Evolutionary conservation across 2,329 filamentous ascomycete genomes (phyloP).

Genomic region (Alternaria gaisen): DNA sequence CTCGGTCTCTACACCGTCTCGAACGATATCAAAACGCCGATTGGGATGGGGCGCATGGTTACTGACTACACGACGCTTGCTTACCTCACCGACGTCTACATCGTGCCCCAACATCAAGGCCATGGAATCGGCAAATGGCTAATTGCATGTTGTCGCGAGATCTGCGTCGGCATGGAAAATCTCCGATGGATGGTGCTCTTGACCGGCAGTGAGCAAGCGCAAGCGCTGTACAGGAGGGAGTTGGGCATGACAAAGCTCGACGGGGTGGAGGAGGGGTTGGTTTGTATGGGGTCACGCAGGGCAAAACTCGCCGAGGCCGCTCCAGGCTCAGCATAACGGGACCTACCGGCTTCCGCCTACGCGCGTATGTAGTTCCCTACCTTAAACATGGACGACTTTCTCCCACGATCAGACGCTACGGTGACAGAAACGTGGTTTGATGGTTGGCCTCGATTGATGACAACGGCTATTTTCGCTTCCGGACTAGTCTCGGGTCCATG

Average conservation of each 20-base stretch:
- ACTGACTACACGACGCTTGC: constrained; percentile 75
- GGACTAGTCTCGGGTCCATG: constrained; percentile 26
- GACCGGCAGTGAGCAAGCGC: constrained; percentile 36
- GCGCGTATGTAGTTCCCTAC: constrained; percentile 9
- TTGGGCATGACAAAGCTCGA: constrained; percentile 40
- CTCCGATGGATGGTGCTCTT: constrained; percentile 58
- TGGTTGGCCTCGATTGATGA: constrained; percentile 34
- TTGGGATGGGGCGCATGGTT: constrained; percentile 70
- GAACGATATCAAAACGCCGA: constrained; percentile 44
- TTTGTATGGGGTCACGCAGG: constrained; percentile 38
- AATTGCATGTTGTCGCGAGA: constrained; percentile 67
- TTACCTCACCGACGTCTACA: constrained; percentile 75
- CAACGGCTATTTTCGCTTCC: constrained; percentile 23
- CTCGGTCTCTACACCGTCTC: constrained; percentile 40
- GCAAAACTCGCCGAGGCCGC: constrained; percentile 27
- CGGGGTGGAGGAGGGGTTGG: constrained; percentile 28
- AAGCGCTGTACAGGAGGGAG: constrained; percentile 37
- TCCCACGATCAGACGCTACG: constrained; percentile 29
- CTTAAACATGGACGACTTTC: constrained; percentile 29
- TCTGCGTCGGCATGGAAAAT: constrained; percentile 65
- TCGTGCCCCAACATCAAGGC: constrained; percentile 67
- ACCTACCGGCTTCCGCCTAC: constrained; percentile 7
- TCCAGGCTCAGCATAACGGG: constrained; percentile 14
- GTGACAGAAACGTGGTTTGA: constrained; percentile 32
- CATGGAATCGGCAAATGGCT: constrained; percentile 72